These are phyloP conservation scores for Lithohypha guttulata DNA, from an alignment of 2,329 filamentous ascomycete genomes.

Conservation along the genomic window DNA sequence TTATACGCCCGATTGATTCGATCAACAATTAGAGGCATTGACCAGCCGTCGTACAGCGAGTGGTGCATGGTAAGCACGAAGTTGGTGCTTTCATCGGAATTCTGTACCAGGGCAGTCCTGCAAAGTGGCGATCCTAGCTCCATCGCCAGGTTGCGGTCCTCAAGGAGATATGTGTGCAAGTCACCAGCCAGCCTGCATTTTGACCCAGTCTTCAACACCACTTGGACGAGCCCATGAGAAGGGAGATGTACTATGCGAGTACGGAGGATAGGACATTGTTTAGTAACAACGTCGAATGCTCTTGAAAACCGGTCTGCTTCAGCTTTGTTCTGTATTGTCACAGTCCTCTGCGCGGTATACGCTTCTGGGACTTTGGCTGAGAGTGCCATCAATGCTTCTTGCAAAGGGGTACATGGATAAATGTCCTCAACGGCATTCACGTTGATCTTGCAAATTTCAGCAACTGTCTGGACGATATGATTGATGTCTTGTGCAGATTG, in stretches of 20 bases:
- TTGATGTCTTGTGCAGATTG: too few species aligned
- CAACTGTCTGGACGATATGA: too few species aligned
- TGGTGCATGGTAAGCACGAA: slow-evolving; percentile 44
- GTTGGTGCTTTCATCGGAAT: slow-evolving; percentile 23
- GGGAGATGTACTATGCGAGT: slow-evolving; percentile 37
- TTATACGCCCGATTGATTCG: slow-evolving; percentile 30
- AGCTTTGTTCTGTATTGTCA: slow-evolving; percentile 29
- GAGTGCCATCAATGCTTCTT: slow-evolving; percentile 38
- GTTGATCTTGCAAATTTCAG: slow-evolving; percentile 27
- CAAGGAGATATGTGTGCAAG: slow-evolving; percentile 23
- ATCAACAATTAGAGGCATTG: slow-evolving; percentile 29
- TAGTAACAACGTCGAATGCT: slow-evolving; percentile 37
- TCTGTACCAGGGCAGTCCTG: slow-evolving; percentile 28
- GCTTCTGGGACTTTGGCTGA: slow-evolving; percentile 37
- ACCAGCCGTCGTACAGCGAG: slow-evolving; percentile 43
- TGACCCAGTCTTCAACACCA: slow-evolving; percentile 29
- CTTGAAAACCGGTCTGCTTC: slow-evolving; percentile 35
- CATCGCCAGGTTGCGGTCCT: slow-evolving; percentile 23
- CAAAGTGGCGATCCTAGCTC: slow-evolving; percentile 28
- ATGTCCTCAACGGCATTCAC: slow-evolving; percentile 27
- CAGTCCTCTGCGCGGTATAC: slow-evolving; percentile 39
- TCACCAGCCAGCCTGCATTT: slow-evolving; percentile 26
- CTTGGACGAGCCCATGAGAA: slow-evolving; percentile 30
- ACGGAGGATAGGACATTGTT: slow-evolving; percentile 38
- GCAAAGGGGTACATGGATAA: slow-evolving; percentile 35